These are phyloP conservation scores for Fagopyrum esculentum DNA, from an alignment of 148 eudicot species.

Conservation along the genomic window DNA sequence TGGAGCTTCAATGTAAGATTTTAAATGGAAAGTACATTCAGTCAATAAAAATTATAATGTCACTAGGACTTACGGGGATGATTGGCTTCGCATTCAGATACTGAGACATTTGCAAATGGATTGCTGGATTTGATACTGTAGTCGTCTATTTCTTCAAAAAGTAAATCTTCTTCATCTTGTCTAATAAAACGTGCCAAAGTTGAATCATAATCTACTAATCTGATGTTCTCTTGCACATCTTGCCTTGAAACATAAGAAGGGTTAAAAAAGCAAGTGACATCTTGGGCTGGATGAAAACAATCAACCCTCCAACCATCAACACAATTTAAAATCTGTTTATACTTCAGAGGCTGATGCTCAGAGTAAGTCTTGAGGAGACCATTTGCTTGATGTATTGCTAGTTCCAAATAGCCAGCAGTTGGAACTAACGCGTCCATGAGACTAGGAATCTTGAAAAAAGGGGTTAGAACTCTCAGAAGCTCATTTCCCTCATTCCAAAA, in stretches of 20 bases:
- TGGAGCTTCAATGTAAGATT: background rate
- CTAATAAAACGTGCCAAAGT: background rate
- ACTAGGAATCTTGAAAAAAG: background rate
- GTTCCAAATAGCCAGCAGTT: background rate
- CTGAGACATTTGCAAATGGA: background rate
- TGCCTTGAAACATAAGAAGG: background rate
- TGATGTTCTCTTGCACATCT: background rate
- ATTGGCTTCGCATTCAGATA: background rate
- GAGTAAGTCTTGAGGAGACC: background rate
- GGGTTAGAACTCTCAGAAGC: background rate
- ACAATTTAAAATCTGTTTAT: background rate
- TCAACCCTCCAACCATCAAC: background rate
- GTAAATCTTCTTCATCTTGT: background rate
- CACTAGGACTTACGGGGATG: background rate
- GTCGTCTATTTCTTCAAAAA: background rate
- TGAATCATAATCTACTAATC: background rate
- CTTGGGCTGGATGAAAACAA: background rate
- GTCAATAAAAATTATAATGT: background rate
- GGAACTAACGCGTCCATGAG: background rate
- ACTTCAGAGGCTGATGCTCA: background rate
- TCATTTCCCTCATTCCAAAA: background rate
- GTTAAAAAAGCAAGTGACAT: background rate
- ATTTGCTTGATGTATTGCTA: background rate
- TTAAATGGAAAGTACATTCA: background rate
- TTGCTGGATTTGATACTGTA: background rate